phyloP scores from a whole-genome alignment of 371 early-diverging fungal species.

The Lichtheimia hyalospora region DNA sequence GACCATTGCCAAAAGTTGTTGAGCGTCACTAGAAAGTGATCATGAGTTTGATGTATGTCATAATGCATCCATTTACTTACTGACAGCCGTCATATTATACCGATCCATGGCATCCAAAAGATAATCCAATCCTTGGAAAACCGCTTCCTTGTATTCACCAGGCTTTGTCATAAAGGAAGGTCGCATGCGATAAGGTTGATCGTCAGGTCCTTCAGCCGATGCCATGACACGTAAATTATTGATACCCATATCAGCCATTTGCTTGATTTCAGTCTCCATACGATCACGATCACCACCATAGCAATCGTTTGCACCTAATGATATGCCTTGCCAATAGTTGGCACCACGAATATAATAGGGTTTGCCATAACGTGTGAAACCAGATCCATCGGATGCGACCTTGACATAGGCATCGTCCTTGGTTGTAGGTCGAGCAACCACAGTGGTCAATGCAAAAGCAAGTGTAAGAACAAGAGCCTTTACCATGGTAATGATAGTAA shows the following conservation, averaged over 20 bases:
- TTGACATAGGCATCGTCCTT: conserved; percentile 17
- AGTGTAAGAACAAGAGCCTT: neutral
- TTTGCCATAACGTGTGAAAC: conserved; percentile 27
- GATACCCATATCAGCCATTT: conserved; percentile 48
- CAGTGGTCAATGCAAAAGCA: neutral
- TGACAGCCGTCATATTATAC: conserved; percentile 51
- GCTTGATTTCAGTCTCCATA: conserved; percentile 48
- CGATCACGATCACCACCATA: conserved; percentile 52
- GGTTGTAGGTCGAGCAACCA: neutral
- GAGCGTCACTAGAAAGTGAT: conserved; percentile 33
- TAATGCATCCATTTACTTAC: conserved; percentile 19
- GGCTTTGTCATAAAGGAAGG: conserved; percentile 60
- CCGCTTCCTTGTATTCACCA: conserved; percentile 52
- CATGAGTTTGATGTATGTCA: neutral
- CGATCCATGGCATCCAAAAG: conserved; percentile 48
- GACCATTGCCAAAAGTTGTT: conserved; percentile 68
- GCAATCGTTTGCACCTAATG: conserved; percentile 46
- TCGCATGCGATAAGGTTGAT: conserved; percentile 58
- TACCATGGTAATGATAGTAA: neutral
- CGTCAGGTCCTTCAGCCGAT: conserved; percentile 61
- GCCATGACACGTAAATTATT: conserved; percentile 71
- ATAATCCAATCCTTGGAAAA: conserved; percentile 55
- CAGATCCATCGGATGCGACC: conserved; percentile 15
- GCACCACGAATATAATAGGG: conserved; percentile 51
- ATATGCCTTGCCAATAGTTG: conserved; percentile 78